Percentiles rank a stretch among this genome's conserved stretches.
phyloP scores from a whole-genome alignment of 306 rosid species.

The Prunus campanulata region DNA sequence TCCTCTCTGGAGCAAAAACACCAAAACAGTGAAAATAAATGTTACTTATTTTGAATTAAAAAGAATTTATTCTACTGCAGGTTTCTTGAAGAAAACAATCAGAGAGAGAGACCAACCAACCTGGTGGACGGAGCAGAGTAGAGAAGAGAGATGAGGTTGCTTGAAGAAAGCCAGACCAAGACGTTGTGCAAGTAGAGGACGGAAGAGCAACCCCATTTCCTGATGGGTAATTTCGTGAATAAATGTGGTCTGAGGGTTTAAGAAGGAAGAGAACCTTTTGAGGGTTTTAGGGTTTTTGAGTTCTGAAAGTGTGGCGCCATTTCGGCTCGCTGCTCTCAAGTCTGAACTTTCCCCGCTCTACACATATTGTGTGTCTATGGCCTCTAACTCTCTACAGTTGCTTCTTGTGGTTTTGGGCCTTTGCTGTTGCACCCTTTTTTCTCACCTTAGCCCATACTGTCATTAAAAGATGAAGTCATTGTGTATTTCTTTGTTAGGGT shows the following conservation, averaged over 20 bases:
- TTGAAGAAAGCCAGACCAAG: slow-evolving; percentile 14
- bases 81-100: background rate
- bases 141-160: slow-evolving; percentile 12
- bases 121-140: slow-evolving; percentile 17
- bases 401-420: no score
- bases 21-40: slow-evolving; percentile 9
- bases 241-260: background rate
- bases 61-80: background rate
- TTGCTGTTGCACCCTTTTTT: no score
- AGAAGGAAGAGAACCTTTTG: background rate
- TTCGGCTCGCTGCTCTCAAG: background rate
- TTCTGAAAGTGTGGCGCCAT: background rate
- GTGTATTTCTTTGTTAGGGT: no score
- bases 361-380: no score
- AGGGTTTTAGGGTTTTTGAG: background rate
- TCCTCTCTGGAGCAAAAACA: slow-evolving; percentile 42
- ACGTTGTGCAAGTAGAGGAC: slow-evolving; percentile 10
- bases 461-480: no score
- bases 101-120: slow-evolving; percentile 10
- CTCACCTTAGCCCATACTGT: no score
- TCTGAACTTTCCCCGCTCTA: no score
- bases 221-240: background rate
- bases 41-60: background rate
- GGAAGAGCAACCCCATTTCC: background rate
- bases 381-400: no score